Evolutionary conservation across 208 protist genomes (phyloP), one percentile per base, ranked within the genome.

Genomic region (Acanthamoeba sp.): DNA sequence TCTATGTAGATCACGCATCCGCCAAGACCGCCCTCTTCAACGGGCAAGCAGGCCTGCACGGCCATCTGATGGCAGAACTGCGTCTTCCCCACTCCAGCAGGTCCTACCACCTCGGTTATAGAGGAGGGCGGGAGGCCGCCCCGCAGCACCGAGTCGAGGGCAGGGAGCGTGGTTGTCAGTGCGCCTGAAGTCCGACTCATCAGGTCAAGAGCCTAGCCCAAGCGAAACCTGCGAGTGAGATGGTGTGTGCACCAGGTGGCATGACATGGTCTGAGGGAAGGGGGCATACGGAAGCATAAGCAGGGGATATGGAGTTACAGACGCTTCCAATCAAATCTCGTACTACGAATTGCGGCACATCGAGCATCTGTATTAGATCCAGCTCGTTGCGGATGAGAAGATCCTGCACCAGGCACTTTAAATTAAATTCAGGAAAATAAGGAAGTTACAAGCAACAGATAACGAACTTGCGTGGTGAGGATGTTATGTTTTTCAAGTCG

Each of bases 1-100:
- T 93, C 90, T 14, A 93, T 59, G 71, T 93, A 93, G 4, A 84
- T 45, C 24, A 84, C 90, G 34, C 32, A 34, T 2, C 90, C 90
- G 29, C 69, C 90, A 10, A 93, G 45, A 24, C 90, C 90, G 66
- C 90, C 90, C 42, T 93, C 69, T 20, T 93, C 90, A 10, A 36
- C 27, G 14, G 90, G 36, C 4, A 93, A 36, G 42, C 90, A 93
- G 29, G 90, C 90, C 71, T 69, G 69, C 2, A 84, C 52, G 5
- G 71, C 90, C 90, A 93, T 76, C 38, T 93, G 90, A 27, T 93
- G 90, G 48, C 90, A 93, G 45, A 93, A 93, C 48, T 93, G 90
- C 14, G 90, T 93, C 71, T 93, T 93, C 24, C 90, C 90, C 1
- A 93, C 90, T 57, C 90, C 90, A 0, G 90, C 90, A 3, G 90